Evolutionary conservation across 495 filamentous ascomycete species (phyloP), one percentile per base, ranked within the genome.

Genomic region (Daldinia childiae): DNA sequence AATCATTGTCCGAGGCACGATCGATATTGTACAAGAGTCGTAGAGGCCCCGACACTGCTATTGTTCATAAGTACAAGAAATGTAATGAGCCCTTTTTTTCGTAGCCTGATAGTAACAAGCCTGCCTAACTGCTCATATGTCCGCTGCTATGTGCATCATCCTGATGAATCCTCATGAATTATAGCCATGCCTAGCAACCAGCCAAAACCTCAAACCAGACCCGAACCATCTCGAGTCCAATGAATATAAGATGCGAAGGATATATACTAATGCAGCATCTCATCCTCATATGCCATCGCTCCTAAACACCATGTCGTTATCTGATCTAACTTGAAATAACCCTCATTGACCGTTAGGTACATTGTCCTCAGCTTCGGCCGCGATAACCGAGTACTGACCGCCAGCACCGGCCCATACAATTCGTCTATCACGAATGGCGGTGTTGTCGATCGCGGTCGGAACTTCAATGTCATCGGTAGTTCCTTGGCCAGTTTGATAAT

Each of bases 401-500:
- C 90, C 90, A 1, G 85, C 82, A 27, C 87, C 86, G n/a, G 85
- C 86, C 69, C 76, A 87, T 11, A 82, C 77, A 39, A 92, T 78
- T 61, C 82, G 79, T 63, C 85, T 79, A 15, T 79, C 88, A 19
- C 79, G 79, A 12, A 90, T 81, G 6, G 88, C 87, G 0, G 81
- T 85, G 70, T 90, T 90, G 65, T 87, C 83, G 51, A 92, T 85
- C 29, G 82, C 62, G 0, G 84, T 89, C 0, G 89, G 85, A 12
- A 81, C 67, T 39, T 83, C 74, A 26, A 91, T 76, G 66, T 89
- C 87, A 8, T 87, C 86, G 2, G 74, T 80, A 9, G 80, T 82
- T 0, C 87, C 88, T 36, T 82, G 84, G 1, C 89, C 90, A n/a
- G 87, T 87, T 77, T 92, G 90, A 69, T 88, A 90, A 58, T 85